Percentiles rank a stretch among this genome's conserved stretches.
Evolutionary conservation across 1,139 yeast species (phyloP).

Genomic region (Scheffersomyces parashehatae): DNA sequence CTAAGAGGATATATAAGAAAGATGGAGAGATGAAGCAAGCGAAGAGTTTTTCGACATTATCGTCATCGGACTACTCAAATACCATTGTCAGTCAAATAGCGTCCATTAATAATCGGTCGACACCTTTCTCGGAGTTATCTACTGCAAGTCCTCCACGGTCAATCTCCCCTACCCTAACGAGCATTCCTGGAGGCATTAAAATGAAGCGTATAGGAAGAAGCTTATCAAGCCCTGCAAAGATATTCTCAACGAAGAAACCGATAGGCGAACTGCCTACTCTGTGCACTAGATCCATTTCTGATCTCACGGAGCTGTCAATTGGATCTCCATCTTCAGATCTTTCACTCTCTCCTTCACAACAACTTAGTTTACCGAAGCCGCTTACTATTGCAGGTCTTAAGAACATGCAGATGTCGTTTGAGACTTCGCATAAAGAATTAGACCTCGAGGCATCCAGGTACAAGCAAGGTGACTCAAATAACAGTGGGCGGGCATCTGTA

Average conservation of each 20-base stretch:
- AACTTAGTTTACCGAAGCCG: conserved; percentile 30
- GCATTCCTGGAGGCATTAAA: neutral
- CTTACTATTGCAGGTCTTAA: conserved; percentile 31
- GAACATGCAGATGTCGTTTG: conserved; percentile 36
- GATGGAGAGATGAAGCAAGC: neutral
- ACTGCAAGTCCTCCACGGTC: neutral
- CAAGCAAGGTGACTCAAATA: conserved; percentile 7
- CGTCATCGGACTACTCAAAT: conserved; percentile 6
- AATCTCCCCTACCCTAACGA: neutral
- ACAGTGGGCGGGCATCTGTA: neutral
- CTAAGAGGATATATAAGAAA: conserved; percentile 10
- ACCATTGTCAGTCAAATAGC: conserved; percentile 8
- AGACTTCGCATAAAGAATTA: conserved; percentile 26
- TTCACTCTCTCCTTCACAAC: conserved; percentile 6
- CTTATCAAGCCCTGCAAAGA: conserved; percentile 18
- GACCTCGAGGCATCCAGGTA: conserved; percentile 28
- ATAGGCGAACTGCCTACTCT: conserved; percentile 1
- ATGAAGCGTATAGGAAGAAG: conserved; percentile 20
- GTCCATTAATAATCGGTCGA: conserved; percentile 5
- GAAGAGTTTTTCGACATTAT: conserved; percentile 18
- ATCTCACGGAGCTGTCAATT: neutral
- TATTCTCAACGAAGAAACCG: conserved; percentile 13
- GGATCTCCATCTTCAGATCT: neutral
- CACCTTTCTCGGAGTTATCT: conserved; percentile 6
- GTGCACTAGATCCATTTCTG: conserved; percentile 1